Conservation (phyloP, 169 alveolate genomes). For the Plasmodium ovale region DNA sequence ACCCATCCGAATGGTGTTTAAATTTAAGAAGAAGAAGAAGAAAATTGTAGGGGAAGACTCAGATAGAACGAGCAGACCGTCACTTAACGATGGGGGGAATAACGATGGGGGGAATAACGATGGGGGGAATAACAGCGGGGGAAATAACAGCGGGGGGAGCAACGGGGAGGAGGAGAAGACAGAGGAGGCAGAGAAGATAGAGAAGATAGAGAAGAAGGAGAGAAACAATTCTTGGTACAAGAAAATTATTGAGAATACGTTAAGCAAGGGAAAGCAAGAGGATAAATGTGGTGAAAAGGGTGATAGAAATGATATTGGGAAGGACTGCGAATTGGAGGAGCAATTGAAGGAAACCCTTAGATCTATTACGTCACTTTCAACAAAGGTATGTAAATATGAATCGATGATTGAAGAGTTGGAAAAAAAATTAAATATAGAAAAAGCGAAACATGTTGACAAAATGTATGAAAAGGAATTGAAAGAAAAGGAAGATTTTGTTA, state of each 20-base stretch:
- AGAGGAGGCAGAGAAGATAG: too few relatives aligned
- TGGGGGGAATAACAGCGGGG: too few relatives aligned
- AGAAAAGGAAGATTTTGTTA: slow-evolving; percentile 46
- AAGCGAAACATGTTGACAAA: slow-evolving; percentile 33
- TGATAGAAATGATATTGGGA: neutral
- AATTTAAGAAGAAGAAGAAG: slow-evolving; percentile 37
- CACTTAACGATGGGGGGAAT: slow-evolving; percentile 14
- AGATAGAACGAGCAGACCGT: slow-evolving; percentile 12
- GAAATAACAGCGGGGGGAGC: too few relatives aligned
- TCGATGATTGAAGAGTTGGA: slow-evolving; percentile 42
- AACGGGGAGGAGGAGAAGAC: too few relatives aligned
- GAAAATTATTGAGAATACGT: slow-evolving; percentile 26
- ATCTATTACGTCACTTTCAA: slow-evolving; percentile 44
- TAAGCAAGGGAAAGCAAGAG: slow-evolving; percentile 22
- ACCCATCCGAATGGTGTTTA: slow-evolving; percentile 29
- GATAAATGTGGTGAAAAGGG: neutral
- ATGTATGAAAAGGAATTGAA: slow-evolving; percentile 33
- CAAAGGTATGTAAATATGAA: slow-evolving; percentile 27
- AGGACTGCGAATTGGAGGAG: slow-evolving; percentile 26
- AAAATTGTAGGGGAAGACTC: slow-evolving; percentile 26
- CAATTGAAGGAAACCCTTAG: slow-evolving; percentile 58
- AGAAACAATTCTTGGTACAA: slow-evolving; percentile 48
- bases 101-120: too few relatives aligned
- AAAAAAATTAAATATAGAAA: slow-evolving; percentile 47
- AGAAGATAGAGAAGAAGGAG: slow-evolving; percentile 29